Conservation (phyloP, 2,329 filamentous ascomycete genomes). For the Claviceps citrina region DNA sequence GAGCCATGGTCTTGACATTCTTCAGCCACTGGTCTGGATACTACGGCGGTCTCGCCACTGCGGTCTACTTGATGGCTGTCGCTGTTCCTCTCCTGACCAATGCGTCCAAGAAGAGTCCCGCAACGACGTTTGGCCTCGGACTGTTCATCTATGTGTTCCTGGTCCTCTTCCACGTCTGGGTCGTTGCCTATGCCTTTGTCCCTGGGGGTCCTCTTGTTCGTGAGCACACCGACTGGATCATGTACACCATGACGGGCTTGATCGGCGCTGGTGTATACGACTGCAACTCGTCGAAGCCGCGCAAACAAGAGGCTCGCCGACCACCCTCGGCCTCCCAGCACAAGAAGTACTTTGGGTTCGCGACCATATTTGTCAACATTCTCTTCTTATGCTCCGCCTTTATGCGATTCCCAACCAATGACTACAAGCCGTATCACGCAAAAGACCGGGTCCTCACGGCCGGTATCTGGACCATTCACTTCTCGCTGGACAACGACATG, state of each 20-base stretch:
- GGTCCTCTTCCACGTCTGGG: slow-evolving; percentile 96
- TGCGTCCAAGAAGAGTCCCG: slow-evolving; percentile 62
- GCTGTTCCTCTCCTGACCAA: slow-evolving; percentile 60
- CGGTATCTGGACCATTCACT: slow-evolving; percentile 98
- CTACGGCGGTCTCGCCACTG: slow-evolving; percentile 61
- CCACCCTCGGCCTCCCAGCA: slow-evolving; percentile 24
- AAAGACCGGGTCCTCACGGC: slow-evolving; percentile 80
- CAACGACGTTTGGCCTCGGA: slow-evolving; percentile 68
- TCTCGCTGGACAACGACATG: slow-evolving; percentile 96
- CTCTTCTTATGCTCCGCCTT: slow-evolving; percentile 70
- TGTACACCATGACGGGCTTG: slow-evolving; percentile 69
- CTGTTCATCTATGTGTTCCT: slow-evolving; percentile 88
- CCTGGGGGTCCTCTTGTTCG: slow-evolving; percentile 84
- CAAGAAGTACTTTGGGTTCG: slow-evolving; percentile 36
- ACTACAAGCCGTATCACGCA: slow-evolving; percentile 80
- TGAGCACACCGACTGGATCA: slow-evolving; percentile 91
- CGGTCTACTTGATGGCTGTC: slow-evolving; percentile 69
- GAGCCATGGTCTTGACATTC: slow-evolving; percentile 62
- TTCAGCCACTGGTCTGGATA: slow-evolving; percentile 78
- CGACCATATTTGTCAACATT: slow-evolving; percentile 62
- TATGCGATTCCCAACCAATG: slow-evolving; percentile 78
- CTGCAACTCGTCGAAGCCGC: slow-evolving; percentile 36
- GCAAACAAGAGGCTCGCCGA: slow-evolving; percentile 18
- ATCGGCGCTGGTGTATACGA: slow-evolving; percentile 78
- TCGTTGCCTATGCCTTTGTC: slow-evolving; percentile 95